Evolutionary conservation across 1,139 yeast species (phyloP), one percentile per base, ranked within the genome.

Genomic region (Yamadazyma songkhlaensis): DNA sequence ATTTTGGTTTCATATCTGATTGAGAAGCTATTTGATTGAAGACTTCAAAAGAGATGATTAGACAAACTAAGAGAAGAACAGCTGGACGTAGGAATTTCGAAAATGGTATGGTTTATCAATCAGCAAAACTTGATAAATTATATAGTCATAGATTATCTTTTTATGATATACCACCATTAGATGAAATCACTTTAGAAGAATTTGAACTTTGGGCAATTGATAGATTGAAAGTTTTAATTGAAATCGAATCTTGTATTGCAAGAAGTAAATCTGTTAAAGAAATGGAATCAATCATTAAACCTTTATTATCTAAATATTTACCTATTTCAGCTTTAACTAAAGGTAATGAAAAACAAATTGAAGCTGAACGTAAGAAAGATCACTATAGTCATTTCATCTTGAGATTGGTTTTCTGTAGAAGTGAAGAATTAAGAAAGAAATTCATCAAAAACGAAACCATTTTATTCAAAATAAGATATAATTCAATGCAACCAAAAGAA

Each of bases 141-240:
- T 49, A 48, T 33, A 33, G 39, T 31, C 49, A 37, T 38, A 32
- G 92, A 30, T 67, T 85, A 36, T 78, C 83, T 34, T 74, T 90
- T 53, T 92, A 92, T 59, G 75, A 71, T 31, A 48, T 66, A 3
- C 94, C 96, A 6, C 97, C 97, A 1, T 60, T 72, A 26, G 81
- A 82, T 25, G 97, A 92, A 60, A 80, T 92, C 53, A 88, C 97
- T 0, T 59, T 92, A 27, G 97, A 90, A 47, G 86, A 92, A 55
- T 94, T 92, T 59, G 98, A 92, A 60, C 72, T 73, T 12, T 92
- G 97, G 97, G 97, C 97, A 7, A 84, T 92, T 35, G 97, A 92
- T 54, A 69, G 99, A 44, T 72, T 92, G 46, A 81, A 83, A 53
- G 79, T 92, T 8, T 71, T 94, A 42, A 77, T 88, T 41, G 96